Base-by-base conservation (phyloP, 768 basidiomycete species). In the Dacryopinax spathularia region DNA sequence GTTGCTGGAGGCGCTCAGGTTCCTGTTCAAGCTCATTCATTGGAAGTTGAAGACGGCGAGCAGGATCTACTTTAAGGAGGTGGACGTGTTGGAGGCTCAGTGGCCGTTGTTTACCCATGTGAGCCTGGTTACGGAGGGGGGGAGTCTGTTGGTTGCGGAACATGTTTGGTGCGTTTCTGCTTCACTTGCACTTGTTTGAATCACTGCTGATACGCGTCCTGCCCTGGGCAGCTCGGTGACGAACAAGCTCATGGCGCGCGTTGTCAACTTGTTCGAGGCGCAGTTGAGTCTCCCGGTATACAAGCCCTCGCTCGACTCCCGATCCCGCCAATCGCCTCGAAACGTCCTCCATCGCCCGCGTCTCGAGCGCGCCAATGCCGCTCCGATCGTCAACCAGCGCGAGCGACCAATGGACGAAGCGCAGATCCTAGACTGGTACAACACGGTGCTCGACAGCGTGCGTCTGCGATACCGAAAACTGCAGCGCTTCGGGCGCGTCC, bases 31-130 rank as follows among this genome's bases (percentile, higher is more conserved):
- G 70, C 79, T 99, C 34, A 85, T 98, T 22, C 91, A 95, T 68
- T 92, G 88, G 89, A 95, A 97, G 73, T 80, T 99, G 61, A 95
- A 95, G 78, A 88, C 89, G 67, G 91, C 88, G 20, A 82, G 85
- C 65, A 92, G 91, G 72, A 91, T 94, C 59, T 89, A 95, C 74
- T 94, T 98, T 79, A 92, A 94, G 71, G 96, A 99, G 77, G 96
- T 94, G 0, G 95, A 98, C 72, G 85, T 98, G n/a, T 80, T 99
- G 35, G 95, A 99, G 72, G 86, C 88, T 5, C 93, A 98, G 69
- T 95, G 93, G 89, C 87, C 89, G 20, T 94, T 95, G 22, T 86
- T 98, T 74, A 89, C 89, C 67, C 89, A 90, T 72, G 91, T 95
- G 61, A 92, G 91, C 64, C 79, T 93, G 72, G 89, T 86, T 35